Percentiles rank a stretch among this genome's conserved stretches.
Evolutionary conservation across 768 basidiomycete genomes (phyloP).

Genomic region (Mycena polygramma): DNA sequence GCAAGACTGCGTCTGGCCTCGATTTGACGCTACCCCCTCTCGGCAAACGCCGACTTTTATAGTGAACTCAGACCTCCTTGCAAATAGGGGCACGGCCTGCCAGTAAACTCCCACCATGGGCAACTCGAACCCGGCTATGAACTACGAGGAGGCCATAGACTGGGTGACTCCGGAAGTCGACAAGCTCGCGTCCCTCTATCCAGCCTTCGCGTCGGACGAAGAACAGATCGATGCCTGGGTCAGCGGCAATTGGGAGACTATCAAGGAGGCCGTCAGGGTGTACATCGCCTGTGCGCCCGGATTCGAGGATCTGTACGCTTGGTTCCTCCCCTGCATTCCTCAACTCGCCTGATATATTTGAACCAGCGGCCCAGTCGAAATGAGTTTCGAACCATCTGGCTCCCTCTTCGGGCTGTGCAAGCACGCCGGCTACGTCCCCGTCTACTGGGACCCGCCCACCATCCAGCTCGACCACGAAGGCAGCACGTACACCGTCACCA

Average conservation of each 20-base stretch:
- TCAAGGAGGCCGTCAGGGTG: neutral
- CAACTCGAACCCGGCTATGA: neutral
- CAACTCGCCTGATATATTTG: neutral
- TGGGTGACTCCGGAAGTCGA: neutral
- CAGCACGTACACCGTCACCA: neutral
- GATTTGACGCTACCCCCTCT: no score
- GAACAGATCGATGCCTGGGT: neutral
- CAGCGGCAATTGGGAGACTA: neutral
- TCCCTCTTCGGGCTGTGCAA: neutral
- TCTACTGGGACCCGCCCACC: neutral
- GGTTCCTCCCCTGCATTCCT: neutral
- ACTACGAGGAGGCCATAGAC: neutral
- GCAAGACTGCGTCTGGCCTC: no score
- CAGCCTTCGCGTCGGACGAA: neutral
- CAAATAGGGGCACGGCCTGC: no score
- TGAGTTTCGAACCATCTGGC: neutral
- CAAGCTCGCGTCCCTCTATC: neutral
- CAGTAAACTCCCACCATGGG: no score
- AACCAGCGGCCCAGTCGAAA: neutral
- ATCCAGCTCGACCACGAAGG: neutral
- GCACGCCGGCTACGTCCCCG: neutral
- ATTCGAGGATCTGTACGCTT: neutral
- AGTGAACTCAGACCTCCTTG: no score
- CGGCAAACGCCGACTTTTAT: no score
- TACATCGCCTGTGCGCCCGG: neutral